A percentile compares a stretch with the other conserved stretches of the same genome.
Conservation (phyloP, 106 monocot genomes). For the Allium cepa region DNA sequence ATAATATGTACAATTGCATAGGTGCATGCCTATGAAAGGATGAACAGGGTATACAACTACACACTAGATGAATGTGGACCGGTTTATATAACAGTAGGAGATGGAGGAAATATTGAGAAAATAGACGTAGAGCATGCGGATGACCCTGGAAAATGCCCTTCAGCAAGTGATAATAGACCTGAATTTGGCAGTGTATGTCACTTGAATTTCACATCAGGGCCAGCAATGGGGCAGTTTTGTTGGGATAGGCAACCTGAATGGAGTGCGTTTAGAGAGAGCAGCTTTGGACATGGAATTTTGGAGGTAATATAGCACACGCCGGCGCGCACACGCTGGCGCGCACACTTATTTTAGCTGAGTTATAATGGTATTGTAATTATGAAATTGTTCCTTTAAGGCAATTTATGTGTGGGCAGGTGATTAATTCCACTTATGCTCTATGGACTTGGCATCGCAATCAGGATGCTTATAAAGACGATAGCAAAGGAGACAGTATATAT, state of each 20-base stretch:
- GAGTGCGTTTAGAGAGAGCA: conserved; percentile 94
- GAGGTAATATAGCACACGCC: conserved; percentile 28
- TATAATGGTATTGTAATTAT: too few species aligned
- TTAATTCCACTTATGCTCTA: conserved; percentile 70
- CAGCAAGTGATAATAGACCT: conserved; percentile 41
- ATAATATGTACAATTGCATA: conserved; percentile 4
- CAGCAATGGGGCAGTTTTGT: conserved; percentile 78
- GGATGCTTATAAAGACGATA: conserved; percentile 39
- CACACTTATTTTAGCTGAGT: too few species aligned
- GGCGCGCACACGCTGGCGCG: too few species aligned
- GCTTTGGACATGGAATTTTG: conserved; percentile 91
- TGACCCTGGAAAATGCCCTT: conserved; percentile 80
- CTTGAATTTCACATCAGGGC: conserved; percentile 71
- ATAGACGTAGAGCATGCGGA: conserved; percentile 70
- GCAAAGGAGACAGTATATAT: conserved; percentile 71
- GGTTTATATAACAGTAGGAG: conserved; percentile 86
- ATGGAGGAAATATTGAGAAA: conserved; percentile 89
- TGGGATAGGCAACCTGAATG: conserved; percentile 77
- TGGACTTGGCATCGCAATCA: conserved; percentile 96
- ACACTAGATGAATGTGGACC: conserved; percentile 69
- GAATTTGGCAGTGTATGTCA: conserved; percentile 79
- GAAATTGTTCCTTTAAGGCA: background rate
- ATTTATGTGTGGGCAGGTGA: conserved; percentile 32
- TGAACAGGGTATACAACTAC: conserved; percentile 82
- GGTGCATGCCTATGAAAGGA: conserved; percentile 92